Evolutionary conservation across 2,329 filamentous ascomycete genomes (phyloP).

Genomic region (Metarhizium humberi): DNA sequence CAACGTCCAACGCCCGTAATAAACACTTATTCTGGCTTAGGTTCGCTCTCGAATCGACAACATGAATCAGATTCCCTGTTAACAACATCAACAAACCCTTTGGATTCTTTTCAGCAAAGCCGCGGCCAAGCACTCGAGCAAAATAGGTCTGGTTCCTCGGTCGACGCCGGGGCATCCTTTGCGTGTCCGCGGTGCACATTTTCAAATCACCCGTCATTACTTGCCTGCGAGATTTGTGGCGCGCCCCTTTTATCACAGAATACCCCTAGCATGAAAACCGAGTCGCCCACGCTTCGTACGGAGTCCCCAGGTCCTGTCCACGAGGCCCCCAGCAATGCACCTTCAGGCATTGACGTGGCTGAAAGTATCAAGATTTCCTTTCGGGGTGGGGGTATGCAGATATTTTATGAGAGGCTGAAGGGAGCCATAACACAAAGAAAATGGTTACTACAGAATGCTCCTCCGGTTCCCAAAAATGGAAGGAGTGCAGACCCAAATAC

Average conservation of each 20-base stretch:
- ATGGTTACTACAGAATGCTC: slow-evolving; percentile 86
- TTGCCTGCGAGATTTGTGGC: slow-evolving; percentile 85
- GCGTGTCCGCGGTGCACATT: slow-evolving; percentile 88
- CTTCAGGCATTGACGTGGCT: slow-evolving; percentile 41
- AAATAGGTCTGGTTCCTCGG: background rate
- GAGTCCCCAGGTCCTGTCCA: slow-evolving; percentile 74
- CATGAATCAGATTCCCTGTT: background rate
- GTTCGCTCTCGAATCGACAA: background rate
- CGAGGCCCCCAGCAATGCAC: slow-evolving; percentile 19
- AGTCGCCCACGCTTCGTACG: slow-evolving; percentile 36
- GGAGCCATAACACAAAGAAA: slow-evolving; percentile 84
- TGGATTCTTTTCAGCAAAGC: background rate
- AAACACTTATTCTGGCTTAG: background rate
- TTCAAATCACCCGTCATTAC: slow-evolving; percentile 78
- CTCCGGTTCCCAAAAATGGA: slow-evolving; percentile 65
- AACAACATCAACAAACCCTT: background rate
- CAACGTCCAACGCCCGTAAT: slow-evolving; percentile 31
- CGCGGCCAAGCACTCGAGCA: background rate
- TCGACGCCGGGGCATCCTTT: slow-evolving; percentile 30
- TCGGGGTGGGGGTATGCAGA: slow-evolving; percentile 76
- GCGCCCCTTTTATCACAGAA: slow-evolving; percentile 56
- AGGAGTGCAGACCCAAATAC: slow-evolving; percentile 25
- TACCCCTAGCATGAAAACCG: slow-evolving; percentile 24
- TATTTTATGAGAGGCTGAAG: slow-evolving; percentile 84
- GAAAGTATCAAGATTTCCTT: slow-evolving; percentile 90